A percentile compares a stretch with the other conserved stretches of the same genome.
These are phyloP conservation scores for Debaryomyces castellii DNA, from an alignment of 805 yeast species.

Conservation along the genomic window DNA sequence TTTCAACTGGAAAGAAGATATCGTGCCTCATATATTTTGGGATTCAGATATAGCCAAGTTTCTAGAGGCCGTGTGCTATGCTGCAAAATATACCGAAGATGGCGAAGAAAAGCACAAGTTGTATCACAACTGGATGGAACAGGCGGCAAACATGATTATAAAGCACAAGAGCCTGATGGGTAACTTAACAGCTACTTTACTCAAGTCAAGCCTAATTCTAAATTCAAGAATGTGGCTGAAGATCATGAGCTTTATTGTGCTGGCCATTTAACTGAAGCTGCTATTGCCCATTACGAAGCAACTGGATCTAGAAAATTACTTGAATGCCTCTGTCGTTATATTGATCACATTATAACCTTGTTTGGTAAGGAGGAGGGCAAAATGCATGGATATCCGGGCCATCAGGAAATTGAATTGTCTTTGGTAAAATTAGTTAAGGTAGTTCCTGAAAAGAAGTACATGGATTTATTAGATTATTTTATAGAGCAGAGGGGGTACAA, in stretches of 20 bases:
- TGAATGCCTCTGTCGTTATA: constrained; percentile 14
- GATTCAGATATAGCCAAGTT: constrained; percentile 23
- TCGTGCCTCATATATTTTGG: constrained; percentile 21
- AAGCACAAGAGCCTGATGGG: constrained; percentile 22
- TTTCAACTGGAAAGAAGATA: constrained; percentile 10
- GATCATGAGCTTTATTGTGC: constrained; percentile 17
- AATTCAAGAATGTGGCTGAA: constrained; percentile 21
- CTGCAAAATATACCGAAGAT: constrained; percentile 13
- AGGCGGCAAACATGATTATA: constrained; percentile 13
- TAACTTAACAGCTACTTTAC: constrained; percentile 20
- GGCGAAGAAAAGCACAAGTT: constrained; percentile 1
- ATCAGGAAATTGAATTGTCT: constrained; percentile 23
- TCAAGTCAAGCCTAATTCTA: constrained; percentile 21
- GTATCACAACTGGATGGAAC: constrained; percentile 15
- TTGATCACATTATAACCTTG: constrained; percentile 12
- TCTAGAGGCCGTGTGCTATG: constrained; percentile 17
- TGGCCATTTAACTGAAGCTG: constrained; percentile 23
- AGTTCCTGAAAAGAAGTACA: constrained; percentile 13
- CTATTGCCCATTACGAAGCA: constrained; percentile 17
- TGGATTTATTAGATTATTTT: constrained; percentile 17
- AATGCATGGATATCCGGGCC: constrained; percentile 23
- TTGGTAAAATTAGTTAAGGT: constrained; percentile 16
- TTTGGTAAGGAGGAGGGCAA: constrained; percentile 17
- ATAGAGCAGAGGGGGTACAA: constrained; percentile 19
- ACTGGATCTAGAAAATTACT: constrained; percentile 14